These are phyloP conservation scores for Candida verbasci DNA, from an alignment of 805 yeast genomes.

Conservation along the genomic window DNA sequence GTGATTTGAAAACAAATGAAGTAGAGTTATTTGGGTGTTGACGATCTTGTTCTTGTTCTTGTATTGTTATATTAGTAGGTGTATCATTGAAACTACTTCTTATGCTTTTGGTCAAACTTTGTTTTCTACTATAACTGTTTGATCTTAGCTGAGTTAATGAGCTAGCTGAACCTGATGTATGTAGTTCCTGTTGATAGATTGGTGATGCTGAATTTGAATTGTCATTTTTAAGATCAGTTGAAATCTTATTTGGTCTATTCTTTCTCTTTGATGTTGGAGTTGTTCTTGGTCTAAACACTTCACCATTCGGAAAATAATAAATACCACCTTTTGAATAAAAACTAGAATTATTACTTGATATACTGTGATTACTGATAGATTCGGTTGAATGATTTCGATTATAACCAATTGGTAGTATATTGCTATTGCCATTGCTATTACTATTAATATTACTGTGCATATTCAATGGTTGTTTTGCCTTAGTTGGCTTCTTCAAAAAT, in stretches of 20 bases:
- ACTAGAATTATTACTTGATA: not conserved
- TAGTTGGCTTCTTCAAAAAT: constrained; percentile 35
- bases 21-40: constrained; percentile 1
- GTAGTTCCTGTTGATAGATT: too few relatives aligned
- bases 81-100: constrained; percentile 11
- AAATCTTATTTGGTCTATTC: constrained; percentile 25
- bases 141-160: too few relatives aligned
- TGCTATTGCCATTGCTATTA: not conserved
- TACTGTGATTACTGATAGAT: not conserved
- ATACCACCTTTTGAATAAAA: constrained; percentile 9
- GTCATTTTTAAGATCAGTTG: not conserved
- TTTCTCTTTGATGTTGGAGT: constrained; percentile 32
- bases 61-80: constrained; percentile 10
- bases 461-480: constrained; percentile 10
- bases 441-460: not conserved
- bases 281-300: constrained; percentile 45
- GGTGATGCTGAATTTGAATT: not conserved
- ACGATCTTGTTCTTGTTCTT: not conserved
- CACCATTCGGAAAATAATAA: constrained; percentile 51
- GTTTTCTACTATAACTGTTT: constrained; percentile 6
- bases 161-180: too few relatives aligned
- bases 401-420: not conserved
- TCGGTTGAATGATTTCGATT: not conserved
- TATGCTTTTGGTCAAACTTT: constrained; percentile 11
- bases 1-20: constrained; percentile 2